These are phyloP conservation scores for Pyrenophora seminiperda DNA, from an alignment of 2,329 filamentous ascomycete species.

Conservation along the genomic window DNA sequence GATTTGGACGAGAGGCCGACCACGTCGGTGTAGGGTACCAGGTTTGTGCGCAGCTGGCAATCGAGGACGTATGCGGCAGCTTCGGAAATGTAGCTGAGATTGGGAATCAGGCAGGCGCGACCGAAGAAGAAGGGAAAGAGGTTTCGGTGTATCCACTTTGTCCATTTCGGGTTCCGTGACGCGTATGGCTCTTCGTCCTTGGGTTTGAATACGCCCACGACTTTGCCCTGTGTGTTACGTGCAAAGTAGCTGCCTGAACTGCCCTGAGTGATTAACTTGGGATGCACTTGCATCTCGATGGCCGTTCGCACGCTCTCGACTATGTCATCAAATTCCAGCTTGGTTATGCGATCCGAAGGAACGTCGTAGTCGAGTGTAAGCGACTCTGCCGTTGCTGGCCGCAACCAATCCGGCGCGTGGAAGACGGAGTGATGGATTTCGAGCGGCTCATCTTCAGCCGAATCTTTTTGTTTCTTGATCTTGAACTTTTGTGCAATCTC, in stretches of 20 bases:
- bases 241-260: constrained; percentile 99
- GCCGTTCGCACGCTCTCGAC: constrained; percentile 89
- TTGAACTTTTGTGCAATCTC: constrained; percentile 98
- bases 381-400: constrained; percentile 76
- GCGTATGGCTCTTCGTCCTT: constrained; percentile 99
- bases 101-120: constrained; percentile 92
- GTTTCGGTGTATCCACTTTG: constrained; percentile 99
- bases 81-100: constrained; percentile 96
- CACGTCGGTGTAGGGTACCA: constrained; percentile 96
- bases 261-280: constrained; percentile 94
- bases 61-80: constrained; percentile 96
- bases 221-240: constrained; percentile 85
- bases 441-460: constrained; percentile 75
- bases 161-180: constrained; percentile 97
- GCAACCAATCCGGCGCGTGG: constrained; percentile 84
- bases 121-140: constrained; percentile 97
- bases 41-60: constrained; percentile 81
- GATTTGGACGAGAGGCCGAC: constrained; percentile 94
- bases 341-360: constrained; percentile 71
- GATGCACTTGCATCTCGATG: constrained; percentile 89
- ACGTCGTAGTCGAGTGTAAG: constrained; percentile 63
- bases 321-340: constrained; percentile 81
- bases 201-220: constrained; percentile 97
- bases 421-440: constrained; percentile 99
- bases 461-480: constrained; percentile 75